Percentiles rank a stretch among this genome's conserved stretches.
phyloP scores from a whole-genome alignment of 495 filamentous ascomycete species.

The Schizothecium vesticola region DNA sequence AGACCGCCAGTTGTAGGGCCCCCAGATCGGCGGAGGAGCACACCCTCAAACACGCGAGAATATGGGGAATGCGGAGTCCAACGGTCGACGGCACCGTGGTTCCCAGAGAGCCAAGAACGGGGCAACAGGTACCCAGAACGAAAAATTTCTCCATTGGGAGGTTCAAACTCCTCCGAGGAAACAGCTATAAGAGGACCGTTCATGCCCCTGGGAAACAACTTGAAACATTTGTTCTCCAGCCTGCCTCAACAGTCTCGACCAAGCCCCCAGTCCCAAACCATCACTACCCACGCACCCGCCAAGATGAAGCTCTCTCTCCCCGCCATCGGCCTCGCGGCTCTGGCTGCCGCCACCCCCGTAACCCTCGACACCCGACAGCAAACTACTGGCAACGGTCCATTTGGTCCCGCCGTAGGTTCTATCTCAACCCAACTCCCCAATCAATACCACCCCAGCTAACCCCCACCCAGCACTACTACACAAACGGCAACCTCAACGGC shows the following conservation, averaged over 20 bases:
- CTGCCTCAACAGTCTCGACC: neutral
- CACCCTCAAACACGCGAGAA: neutral
- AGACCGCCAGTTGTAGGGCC: neutral
- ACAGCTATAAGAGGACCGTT: neutral
- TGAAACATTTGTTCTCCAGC: neutral
- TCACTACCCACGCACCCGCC: neutral
- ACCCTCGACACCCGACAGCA: neutral
- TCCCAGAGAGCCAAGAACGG: neutral
- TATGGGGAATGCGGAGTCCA: neutral
- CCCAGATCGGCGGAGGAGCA: neutral
- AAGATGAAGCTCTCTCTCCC: neutral
- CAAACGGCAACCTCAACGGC: conserved; percentile 14
- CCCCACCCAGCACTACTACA: conserved; percentile 12
- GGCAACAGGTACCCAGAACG: neutral
- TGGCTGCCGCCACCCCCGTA: neutral
- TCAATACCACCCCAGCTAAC: neutral
- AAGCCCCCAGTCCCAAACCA: neutral
- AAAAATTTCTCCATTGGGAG: neutral
- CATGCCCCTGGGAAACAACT: neutral
- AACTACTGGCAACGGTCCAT: neutral
- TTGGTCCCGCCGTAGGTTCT: neutral
- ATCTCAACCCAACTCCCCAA: neutral
- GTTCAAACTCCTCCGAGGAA: neutral
- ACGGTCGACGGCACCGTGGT: neutral
- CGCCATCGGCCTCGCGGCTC: neutral